phyloP scores from a whole-genome alignment of 805 yeast genomes.

The Metschnikowia borealis region DNA sequence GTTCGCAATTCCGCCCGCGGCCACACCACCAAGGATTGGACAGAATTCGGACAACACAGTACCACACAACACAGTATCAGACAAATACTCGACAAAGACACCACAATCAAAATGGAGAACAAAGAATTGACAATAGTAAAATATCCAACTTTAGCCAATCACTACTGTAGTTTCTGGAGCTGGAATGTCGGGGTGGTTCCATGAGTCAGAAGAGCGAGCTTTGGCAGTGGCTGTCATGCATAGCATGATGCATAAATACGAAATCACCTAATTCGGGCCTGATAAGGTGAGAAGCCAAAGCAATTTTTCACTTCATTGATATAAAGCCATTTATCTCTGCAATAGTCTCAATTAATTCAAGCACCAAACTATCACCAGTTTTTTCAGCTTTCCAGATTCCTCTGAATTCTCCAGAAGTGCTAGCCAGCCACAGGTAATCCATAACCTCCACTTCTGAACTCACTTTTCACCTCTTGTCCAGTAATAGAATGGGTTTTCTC shows the following conservation, averaged over 20 bases:
- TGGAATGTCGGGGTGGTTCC: not conserved
- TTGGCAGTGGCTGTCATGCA: not conserved
- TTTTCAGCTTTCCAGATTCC: no score
- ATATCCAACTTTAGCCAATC: no score
- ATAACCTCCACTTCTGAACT: no score
- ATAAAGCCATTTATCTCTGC: not conserved
- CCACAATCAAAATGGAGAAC: not conserved
- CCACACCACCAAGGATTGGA: not conserved
- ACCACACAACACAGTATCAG: no score
- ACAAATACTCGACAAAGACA: no score
- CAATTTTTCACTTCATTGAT: not conserved
- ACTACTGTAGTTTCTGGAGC: not conserved
- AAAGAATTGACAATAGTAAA: not conserved
- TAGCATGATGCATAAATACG: not conserved
- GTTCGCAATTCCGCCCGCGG: not conserved
- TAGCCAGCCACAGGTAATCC: no score
- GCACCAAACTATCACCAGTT: no score
- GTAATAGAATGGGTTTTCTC: slow-evolving; percentile 3
- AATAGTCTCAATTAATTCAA: no score
- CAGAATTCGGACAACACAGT: not conserved
- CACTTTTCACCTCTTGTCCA: not conserved
- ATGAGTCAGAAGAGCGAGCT: not conserved
- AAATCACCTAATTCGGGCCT: not conserved
- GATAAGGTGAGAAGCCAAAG: not conserved
- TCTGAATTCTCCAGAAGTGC: no score